Percentiles rank a stretch among this genome's conserved stretches.
Evolutionary conservation across 345 rosid genomes (phyloP).

Genomic region (Camelina neglecta): DNA sequence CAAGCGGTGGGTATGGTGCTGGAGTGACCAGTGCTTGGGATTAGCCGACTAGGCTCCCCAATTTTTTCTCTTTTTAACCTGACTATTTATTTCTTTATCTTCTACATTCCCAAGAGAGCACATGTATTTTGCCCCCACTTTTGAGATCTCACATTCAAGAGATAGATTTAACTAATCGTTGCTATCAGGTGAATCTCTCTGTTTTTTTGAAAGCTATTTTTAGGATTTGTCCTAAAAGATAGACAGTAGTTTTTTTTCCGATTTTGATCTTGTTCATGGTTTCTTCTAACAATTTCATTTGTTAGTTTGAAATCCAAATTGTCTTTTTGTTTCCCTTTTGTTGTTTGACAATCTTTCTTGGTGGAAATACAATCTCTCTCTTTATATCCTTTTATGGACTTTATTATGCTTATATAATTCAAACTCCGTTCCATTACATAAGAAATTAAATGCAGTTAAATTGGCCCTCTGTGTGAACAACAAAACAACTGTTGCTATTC

Average conservation of each 20-base stretch:
- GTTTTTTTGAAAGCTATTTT: conserved; percentile 38
- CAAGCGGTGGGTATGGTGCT: conserved; percentile 46
- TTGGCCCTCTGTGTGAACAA: background rate
- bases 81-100: conserved; percentile 29
- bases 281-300: conserved; percentile 44
- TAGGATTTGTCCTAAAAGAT: conserved; percentile 42
- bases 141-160: conserved; percentile 39
- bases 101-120: conserved; percentile 41
- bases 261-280: conserved; percentile 43
- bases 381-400: conserved; percentile 9
- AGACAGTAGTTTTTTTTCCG: conserved; percentile 39
- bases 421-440: background rate
- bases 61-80: conserved; percentile 32
- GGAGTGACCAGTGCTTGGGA: conserved; percentile 90
- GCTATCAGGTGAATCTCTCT: conserved; percentile 36
- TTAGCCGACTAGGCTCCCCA: conserved; percentile 47
- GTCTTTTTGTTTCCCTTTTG: conserved; percentile 18
- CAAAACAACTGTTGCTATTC: background rate
- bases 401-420: conserved; percentile 13
- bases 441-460: background rate
- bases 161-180: conserved; percentile 40
- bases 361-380: conserved; percentile 41
- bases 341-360: conserved; percentile 36
- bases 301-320: conserved; percentile 37
- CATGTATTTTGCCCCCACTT: conserved; percentile 32